Base-by-base conservation (phyloP, 306 rosid species). In the Prunus armeniaca region DNA sequence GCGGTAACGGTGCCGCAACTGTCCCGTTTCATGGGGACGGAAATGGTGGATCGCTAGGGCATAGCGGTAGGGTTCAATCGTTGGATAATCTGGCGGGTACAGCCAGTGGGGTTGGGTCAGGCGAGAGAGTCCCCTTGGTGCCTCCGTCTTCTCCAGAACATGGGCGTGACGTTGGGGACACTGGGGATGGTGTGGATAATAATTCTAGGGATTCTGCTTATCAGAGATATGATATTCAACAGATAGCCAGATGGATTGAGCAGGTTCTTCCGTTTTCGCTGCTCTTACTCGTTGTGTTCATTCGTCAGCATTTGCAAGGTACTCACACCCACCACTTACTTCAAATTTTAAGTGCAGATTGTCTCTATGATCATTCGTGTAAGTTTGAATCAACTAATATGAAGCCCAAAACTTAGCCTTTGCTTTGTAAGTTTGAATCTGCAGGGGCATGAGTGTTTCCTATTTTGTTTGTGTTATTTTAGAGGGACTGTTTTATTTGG, bases 271-370 rank as follows among this genome's bases (percentile, higher is more conserved):
- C 97, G 22, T 95, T 90, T 71, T 87, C 90, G 32, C 72, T 95
- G 65, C 86, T 95, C 74, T 67, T 95, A 81, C 75, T 92, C 75
- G 76, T 89, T 15, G 96, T 92, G 58, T 92, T 95, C 88, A 89
- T 92, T 74, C 97, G 97, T 43, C 93, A 90, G 85, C 97, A 95
- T 80, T 88, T 92, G 83, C 89, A 86, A 89, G 97, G 98, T 95
- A 82, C 61, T 46, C 14, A 32, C 65, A 5, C 28, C 25, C 32
- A 22, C 2, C 24, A 27, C 8, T 18, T 76, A 38, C 52, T 20
- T 34, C 18, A 13, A 19, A 20, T 61, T 56, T 8, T 8, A 14
- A 20, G 12, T 56, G 47, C 30, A 34, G 22, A 22, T 38, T 60
- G 63, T 56, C 6, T 8, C 45, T 63, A 14, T 30, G 43, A 30